Base-by-base conservation (phyloP, 192 early-diverging fungal genomes). In the Coemansia sp. region DNA sequence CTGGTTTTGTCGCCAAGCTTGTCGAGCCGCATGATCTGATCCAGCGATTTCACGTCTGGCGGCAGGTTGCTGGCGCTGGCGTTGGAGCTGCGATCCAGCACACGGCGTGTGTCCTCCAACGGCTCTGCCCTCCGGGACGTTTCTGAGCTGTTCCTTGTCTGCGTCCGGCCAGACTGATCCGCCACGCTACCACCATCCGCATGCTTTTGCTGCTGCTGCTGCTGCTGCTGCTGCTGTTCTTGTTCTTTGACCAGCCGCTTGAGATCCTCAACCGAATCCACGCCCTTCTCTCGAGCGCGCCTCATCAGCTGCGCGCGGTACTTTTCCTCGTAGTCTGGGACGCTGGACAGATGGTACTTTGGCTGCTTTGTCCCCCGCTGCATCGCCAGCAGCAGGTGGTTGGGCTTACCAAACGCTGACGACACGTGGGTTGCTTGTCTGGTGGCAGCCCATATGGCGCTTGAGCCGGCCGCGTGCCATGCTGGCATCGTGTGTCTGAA, bases 281-380 rank as follows among this genome's bases (percentile, higher is more conserved):
- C 56, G 3, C 75, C 84, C 16, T 79, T 83, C 80, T 79, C 80
- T 32, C 84, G 76, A 15, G 87, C 89, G 38, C 72, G 76, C 45
- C 76, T 66, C 47, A 84, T 68, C 69, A 92, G 78, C 77, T 90
- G 89, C 5, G 85, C 77, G 9, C 76, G 82, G 83, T 92, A 92
- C 73, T 90, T 92, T 21, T 84, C 75, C 37, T 85, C 80, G 64
- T 84, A 85, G 65, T 88, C 67, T 7, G 81, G 81, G 15, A 85
- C 64, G 58, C 86, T 75, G 16, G 81, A 83, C 75, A 83, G 68
- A 23, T 58, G 79, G 26, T 26, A 26, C 26, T 26, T 26, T 26
- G 26, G 26, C 26, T 26, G 26, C 69, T 76, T 83, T 37, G 42
- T n/a, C 19, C 12, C 66, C 53, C 54, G 42, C 13, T 26, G 48